Evolutionary conservation across 164 flowering plant genomes (phyloP), one percentile per base, ranked within the genome.

Genomic region (Vitis rupestris): DNA sequence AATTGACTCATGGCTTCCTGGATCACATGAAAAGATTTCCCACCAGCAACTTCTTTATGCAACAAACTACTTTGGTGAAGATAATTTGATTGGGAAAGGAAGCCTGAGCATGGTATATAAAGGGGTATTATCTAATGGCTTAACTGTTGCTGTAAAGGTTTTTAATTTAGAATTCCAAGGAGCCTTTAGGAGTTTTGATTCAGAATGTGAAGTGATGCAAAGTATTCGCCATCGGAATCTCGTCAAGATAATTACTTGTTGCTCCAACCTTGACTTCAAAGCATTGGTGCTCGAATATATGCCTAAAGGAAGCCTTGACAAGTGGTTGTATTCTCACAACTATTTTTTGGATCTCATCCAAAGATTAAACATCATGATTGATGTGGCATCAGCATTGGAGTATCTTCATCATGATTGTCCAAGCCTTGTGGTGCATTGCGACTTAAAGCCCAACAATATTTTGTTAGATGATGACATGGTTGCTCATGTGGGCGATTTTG

Each of bases 251-350:
- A 50, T 63, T 27, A 63, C 31, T n/a, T 16, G 30, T 12, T 63
- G 66, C 30, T 63, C 44, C 8, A 31, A 31, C 44, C 4, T 31
- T 7, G 44, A 31, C 44, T 31, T 31, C 44, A 31, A 31, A 31
- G 44, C 44, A 0, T 31, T 31, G 44, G 44, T 31, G 44, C 44
- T 31, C 0, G 44, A 31, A 8, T 31, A 31, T 31, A 31, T 31
- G 44, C 44, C 44, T 31, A 31, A 31, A 4, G 44, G 0, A 8
- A 31, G 54, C 31, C 31, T 63, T 1, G 66, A 63, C 9, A 50
- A 48, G 29, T 63, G 53, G 66, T 16, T 63, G 30, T 63, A 63
- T 5, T 63, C 54, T 63, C 66, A 63, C 66, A 63, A 50, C 54
- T 63, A 63, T 13, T 23, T 1, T 50, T 16, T 63, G 14, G 66